Evolutionary conservation across 768 basidiomycete species (phyloP), one percentile per base, ranked within the genome.

Genomic region (Crepidotus variabilis): DNA sequence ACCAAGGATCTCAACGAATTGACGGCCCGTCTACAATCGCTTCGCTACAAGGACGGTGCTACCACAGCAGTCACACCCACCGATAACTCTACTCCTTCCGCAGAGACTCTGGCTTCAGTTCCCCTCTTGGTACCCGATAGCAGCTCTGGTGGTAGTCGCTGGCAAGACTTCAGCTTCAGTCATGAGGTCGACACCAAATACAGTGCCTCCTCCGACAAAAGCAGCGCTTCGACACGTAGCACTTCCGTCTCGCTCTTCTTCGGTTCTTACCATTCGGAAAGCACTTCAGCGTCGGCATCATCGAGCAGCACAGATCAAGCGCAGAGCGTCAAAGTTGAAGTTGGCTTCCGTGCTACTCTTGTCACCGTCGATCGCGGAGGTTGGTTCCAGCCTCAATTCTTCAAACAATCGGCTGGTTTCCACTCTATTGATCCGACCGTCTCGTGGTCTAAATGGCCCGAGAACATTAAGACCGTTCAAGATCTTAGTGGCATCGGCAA

Each of bases 331-430:
- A 21, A 51, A 6, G 50, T 57, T 7, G 51, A 58, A 13, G 47
- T 58, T 16, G 57, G 57, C 8, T 54, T 58, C 53, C 57, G 54
- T 9, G 57, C 57, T 16, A 58, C 57, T 13, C 22, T 58, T 18
- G 57, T 58, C 6, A 58, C 52, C 14, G 54, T 55, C 33, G 57
- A 58, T 45, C 57, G 57, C 32, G 48, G 48, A 16, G 53, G 57
- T 5, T 58, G 57, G 57, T 58, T 58, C 50, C 57, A 58, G n/a
- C 57, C 57, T 8, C 57, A 58, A 35, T 55, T 58, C 35, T 54
- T 58, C 53, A 58, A 55, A 48, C 57, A 58, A 23, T 58, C 57
- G 2, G 33, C 21, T 16, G 35, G 11, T 2, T 58, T 55, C 45
- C 50, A 58, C 34, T 35, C 20, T 18, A 54, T 58, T 46, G 57